Percentiles rank a stretch among this genome's conserved stretches.
Evolutionary conservation across 2,329 filamentous ascomycete species (phyloP).

Genomic region (Colletotrichum navitas): DNA sequence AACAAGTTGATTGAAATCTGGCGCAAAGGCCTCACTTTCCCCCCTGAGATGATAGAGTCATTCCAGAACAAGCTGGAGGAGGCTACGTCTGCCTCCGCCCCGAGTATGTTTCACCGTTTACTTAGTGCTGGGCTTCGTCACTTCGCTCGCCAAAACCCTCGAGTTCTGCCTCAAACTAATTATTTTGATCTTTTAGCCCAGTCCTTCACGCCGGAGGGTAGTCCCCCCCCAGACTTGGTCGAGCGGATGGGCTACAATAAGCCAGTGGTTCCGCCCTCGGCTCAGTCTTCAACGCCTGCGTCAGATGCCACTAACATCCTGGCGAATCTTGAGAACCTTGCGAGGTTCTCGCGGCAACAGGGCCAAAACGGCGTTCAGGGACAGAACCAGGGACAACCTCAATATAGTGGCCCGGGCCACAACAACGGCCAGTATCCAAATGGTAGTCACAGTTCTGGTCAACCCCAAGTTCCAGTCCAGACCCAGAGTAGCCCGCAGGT

Average conservation of each 20-base stretch:
- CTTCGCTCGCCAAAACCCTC: not conserved
- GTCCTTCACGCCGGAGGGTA: slow-evolving; percentile 79
- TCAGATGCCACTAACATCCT: slow-evolving; percentile 73
- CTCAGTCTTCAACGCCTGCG: slow-evolving; percentile 55
- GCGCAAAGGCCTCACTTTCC: slow-evolving; percentile 96
- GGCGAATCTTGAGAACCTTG: slow-evolving; percentile 78
- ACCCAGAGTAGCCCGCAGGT: slow-evolving; percentile 18
- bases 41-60: slow-evolving; percentile 78
- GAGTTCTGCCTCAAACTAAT: slow-evolving; percentile 9
- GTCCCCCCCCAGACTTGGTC: slow-evolving; percentile 63
- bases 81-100: slow-evolving; percentile 60
- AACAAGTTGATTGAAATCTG: slow-evolving; percentile 96
- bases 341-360: slow-evolving; percentile 56
- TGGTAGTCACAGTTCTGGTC: slow-evolving; percentile 10
- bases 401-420: slow-evolving; percentile 43
- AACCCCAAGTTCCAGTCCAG: slow-evolving; percentile 7
- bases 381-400: slow-evolving; percentile 30
- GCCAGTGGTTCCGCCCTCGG: slow-evolving; percentile 49
- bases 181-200: slow-evolving; percentile 59
- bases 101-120: slow-evolving; percentile 69
- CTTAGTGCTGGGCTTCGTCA: slow-evolving; percentile 24
- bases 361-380: slow-evolving; percentile 44
- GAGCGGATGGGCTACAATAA: slow-evolving; percentile 52
- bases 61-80: slow-evolving; percentile 86
- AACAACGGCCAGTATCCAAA: slow-evolving; percentile 46